Evolutionary conservation across 1,284 basidiomycete genomes (phyloP).

Genomic region (Rhodotorula sp.): DNA sequence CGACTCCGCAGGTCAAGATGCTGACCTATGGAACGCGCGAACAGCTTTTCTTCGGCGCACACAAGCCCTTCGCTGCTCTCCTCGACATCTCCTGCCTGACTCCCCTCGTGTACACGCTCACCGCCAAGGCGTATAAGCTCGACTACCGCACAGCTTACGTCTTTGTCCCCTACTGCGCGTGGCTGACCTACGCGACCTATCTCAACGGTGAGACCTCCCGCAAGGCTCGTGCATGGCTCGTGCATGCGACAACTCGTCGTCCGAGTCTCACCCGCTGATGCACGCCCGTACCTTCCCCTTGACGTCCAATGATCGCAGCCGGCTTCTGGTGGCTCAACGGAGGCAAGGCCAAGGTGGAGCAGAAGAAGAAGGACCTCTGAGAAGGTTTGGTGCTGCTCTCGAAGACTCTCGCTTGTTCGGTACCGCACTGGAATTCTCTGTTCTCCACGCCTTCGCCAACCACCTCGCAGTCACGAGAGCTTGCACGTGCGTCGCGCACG

Average conservation of each 20-base stretch:
- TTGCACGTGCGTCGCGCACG: too few relatives aligned
- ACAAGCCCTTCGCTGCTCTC: conserved; percentile 56
- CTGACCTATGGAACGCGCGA: too few relatives aligned
- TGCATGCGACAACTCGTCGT: too few relatives aligned
- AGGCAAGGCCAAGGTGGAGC: conserved; percentile 8
- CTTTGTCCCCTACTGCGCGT: conserved; percentile 52
- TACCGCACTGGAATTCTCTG: too few relatives aligned
- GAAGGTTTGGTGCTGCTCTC: background rate
- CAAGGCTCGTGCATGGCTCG: too few relatives aligned
- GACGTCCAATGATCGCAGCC: background rate
- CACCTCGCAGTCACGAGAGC: too few relatives aligned
- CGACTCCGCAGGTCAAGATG: too few relatives aligned
- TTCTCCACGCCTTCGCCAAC: background rate
- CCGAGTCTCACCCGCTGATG: too few relatives aligned
- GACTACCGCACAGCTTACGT: conserved; percentile 32
- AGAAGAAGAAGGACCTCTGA: conserved; percentile 2
- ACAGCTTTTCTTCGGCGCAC: conserved; percentile 64
- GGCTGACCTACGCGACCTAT: conserved; percentile 68
- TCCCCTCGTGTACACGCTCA: conserved; percentile 64
- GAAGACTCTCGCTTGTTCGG: background rate
- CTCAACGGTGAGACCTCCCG: conserved; percentile 57
- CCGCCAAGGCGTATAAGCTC: conserved; percentile 52
- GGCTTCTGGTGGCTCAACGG: conserved; percentile 25
- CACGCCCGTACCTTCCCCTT: background rate
- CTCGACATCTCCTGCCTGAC: conserved; percentile 64